Evolutionary conservation across 306 rosid genomes (phyloP).

Genomic region (Malus sylvestris): DNA sequence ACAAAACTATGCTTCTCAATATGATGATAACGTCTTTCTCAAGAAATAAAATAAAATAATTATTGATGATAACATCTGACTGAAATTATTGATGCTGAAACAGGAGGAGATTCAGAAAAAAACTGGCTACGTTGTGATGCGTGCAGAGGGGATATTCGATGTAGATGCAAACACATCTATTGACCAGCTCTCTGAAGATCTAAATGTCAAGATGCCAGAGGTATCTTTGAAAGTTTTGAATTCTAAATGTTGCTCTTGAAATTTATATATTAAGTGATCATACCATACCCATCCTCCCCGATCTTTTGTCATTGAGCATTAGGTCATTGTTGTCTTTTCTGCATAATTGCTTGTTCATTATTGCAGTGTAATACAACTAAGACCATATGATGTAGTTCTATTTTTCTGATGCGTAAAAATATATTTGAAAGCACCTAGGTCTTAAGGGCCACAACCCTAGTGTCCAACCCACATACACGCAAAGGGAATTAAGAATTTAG

Average conservation of each 20-base stretch:
- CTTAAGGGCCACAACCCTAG: not conserved
- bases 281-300: not conserved
- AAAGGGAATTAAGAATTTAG: no score
- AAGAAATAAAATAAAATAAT: not conserved
- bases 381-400: not conserved
- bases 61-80: not conserved
- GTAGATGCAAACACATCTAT: constrained; percentile 98
- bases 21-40: not conserved
- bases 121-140: constrained; percentile 98
- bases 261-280: not conserved
- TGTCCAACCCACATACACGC: not conserved
- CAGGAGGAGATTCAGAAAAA: constrained; percentile 99
- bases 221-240: constrained; percentile 22
- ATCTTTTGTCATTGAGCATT: no score
- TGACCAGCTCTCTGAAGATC: constrained; percentile 96
- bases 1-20: not conserved
- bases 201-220: constrained; percentile 91
- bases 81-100: constrained; percentile 19
- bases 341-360: not conserved
- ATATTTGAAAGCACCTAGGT: not conserved
- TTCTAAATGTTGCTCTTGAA: constrained; percentile 2
- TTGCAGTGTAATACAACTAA: not conserved
- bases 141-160: constrained; percentile 88
- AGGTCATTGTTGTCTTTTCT: not conserved
- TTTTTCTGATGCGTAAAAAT: not conserved